Percentiles rank a stretch among this genome's conserved stretches.
Conservation (phyloP, 2,329 filamentous ascomycete species). For the Aspergillus sojae region DNA sequence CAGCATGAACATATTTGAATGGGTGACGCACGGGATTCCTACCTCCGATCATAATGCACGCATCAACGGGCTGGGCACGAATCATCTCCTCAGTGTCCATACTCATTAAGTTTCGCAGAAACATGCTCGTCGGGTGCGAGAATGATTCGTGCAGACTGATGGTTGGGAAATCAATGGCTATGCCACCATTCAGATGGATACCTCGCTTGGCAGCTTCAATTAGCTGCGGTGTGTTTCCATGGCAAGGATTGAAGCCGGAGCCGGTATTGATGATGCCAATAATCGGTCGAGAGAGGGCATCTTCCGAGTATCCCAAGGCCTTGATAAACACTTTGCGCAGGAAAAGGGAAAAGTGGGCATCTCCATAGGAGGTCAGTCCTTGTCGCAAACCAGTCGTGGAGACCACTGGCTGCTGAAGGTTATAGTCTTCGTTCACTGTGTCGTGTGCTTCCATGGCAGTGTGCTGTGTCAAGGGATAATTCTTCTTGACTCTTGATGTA, state of each 20-base stretch:
- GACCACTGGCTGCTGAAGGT: conserved; percentile 58
- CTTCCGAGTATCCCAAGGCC: conserved; percentile 72
- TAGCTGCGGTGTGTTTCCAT: conserved; percentile 71
- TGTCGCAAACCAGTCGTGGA: conserved; percentile 61
- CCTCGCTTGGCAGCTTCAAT: conserved; percentile 71
- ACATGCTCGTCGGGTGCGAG: conserved; percentile 73
- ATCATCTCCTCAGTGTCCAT: conserved; percentile 84
- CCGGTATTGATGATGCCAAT: conserved; percentile 76
- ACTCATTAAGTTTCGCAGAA: conserved; percentile 72
- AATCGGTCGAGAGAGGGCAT: conserved; percentile 69
- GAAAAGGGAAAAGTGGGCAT: conserved; percentile 74
- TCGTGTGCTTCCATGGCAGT: background rate
- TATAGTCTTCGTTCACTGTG: conserved; percentile 52
- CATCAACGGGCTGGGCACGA: conserved; percentile 69
- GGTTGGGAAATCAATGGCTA: conserved; percentile 73
- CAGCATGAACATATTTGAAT: background rate
- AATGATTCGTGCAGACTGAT: conserved; percentile 73
- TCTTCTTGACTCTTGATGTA: background rate
- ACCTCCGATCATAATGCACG: conserved; percentile 69
- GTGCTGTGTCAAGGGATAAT: too few relatives aligned
- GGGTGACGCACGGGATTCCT: background rate
- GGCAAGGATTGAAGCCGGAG: conserved; percentile 74
- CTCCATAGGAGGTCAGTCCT: conserved; percentile 69
- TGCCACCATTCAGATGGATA: conserved; percentile 66
- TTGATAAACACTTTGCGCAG: conserved; percentile 78